phyloP scores from a whole-genome alignment of 768 basidiomycete genomes.

The Austroboletus eburneus region DNA sequence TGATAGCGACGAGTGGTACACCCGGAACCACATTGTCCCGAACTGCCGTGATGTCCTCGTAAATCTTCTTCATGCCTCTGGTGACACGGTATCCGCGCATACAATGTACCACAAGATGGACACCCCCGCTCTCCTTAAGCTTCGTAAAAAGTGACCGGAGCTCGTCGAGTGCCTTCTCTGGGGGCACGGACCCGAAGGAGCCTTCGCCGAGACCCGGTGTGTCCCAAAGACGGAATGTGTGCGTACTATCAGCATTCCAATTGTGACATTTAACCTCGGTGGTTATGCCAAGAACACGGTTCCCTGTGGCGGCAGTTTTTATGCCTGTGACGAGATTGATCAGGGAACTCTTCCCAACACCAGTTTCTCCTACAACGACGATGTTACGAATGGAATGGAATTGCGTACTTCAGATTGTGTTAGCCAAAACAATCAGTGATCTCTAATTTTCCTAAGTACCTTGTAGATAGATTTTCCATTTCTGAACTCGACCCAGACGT shows the following conservation, averaged over 20 bases:
- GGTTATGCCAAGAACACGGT: constrained; percentile 24
- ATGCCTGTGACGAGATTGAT: constrained; percentile 27
- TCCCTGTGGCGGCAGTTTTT: constrained; percentile 20
- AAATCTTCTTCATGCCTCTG: constrained; percentile 26
- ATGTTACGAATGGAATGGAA: constrained; percentile 24
- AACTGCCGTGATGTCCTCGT: constrained; percentile 18
- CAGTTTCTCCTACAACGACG: constrained; percentile 27
- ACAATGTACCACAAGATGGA: constrained; percentile 27
- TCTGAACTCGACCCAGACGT: constrained; percentile 26
- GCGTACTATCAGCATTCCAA: constrained; percentile 8
- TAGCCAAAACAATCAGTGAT: too few species aligned
- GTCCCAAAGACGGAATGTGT: constrained; percentile 30
- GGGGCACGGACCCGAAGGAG: constrained; percentile 20
- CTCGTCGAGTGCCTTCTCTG: constrained; percentile 23
- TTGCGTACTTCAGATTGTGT: constrained; percentile 6
- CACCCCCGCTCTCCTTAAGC: constrained; percentile 12
- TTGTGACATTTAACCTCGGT: constrained; percentile 16
- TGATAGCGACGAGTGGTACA: constrained; percentile 22
- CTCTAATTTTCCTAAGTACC: too few species aligned
- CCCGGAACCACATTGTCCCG: constrained; percentile 16
- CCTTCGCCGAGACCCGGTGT: constrained; percentile 31
- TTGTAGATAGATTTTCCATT: too few species aligned
- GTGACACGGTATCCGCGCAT: constrained; percentile 27
- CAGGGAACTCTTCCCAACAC: constrained; percentile 30
- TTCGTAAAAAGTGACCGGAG: constrained; percentile 24